Base-by-base conservation (phyloP, 2,329 filamentous ascomycete species). In the Huntiella omanensis region DNA sequence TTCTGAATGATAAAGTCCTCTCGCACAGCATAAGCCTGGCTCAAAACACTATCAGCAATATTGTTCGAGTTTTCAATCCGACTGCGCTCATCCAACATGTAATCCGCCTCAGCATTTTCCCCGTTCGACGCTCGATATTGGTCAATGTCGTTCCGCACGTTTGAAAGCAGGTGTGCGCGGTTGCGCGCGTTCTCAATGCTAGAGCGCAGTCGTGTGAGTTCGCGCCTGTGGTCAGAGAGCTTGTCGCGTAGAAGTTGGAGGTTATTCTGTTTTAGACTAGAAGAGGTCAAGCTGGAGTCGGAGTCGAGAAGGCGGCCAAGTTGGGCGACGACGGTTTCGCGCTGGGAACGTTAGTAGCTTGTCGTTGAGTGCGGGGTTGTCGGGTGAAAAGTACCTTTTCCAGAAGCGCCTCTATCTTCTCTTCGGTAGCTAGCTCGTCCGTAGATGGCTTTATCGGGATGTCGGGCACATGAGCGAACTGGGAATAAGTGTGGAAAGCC, bases 231-330 rank as follows among this genome's bases (percentile, higher is more conserved):
- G 59, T 93, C 83, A 34, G 76, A 68, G 12, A 96, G 78, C 59
- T 95, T 81, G 65, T 94, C 87, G 53, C 84, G 83, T 55, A 96
- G 84, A 28, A 93, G 80, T 49, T 83, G 73, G 34, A 98, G 77
- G 60, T 96, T 95, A 66, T 88, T 94, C 58, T 94, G 87, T 64
- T 96, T 96, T n/a, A 94, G 73, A 47, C 87, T 86, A 34, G 88
- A 96, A 39, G 86, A 80, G 43, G 83, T 85, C 50, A 92, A 75
- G 47, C 79, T 71, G 16, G 86, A 77, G 70, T 96, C 88, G 48
- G 87, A 93, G 66, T 96, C 88, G 54, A 96, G 82, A 46, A 95
- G 78, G 49, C 88, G 83, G 54, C 78, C 69, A 48, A 98, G 80
- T 62, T 95, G 85, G 49, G 70, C 65, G 58, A 96, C 78, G 45